Conservation (phyloP, 768 basidiomycete genomes). For the Rhizopogon vinicolor region DNA sequence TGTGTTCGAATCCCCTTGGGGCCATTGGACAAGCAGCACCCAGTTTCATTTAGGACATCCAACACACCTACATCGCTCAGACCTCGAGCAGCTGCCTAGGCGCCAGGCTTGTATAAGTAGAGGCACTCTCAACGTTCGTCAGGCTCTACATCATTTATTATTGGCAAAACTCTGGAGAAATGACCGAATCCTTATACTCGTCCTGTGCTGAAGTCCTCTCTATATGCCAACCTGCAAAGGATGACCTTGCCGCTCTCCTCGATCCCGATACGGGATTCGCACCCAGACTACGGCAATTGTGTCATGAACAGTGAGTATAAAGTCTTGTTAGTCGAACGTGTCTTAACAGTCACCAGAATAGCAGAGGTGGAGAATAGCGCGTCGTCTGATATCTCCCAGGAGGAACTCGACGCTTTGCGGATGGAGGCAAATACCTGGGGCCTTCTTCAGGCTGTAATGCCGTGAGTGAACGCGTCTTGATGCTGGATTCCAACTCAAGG, state of each 20-base stretch:
- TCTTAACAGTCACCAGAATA: slow-evolving; percentile 33
- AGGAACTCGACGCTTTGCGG: slow-evolving; percentile 58
- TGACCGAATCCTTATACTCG: slow-evolving; percentile 45
- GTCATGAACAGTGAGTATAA: slow-evolving; percentile 51
- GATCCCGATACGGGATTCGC: slow-evolving; percentile 69
- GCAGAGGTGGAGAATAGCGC: slow-evolving; percentile 43
- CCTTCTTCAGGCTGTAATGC: slow-evolving; percentile 71
- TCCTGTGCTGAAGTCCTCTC: slow-evolving; percentile 66
- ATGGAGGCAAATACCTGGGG: slow-evolving; percentile 84
- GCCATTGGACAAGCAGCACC: too few species aligned
- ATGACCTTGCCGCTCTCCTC: slow-evolving; percentile 57
- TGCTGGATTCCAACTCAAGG: neutral
- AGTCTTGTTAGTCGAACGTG: neutral
- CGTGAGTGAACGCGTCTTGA: slow-evolving; percentile 40
- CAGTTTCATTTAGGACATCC: too few species aligned
- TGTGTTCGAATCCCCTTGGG: too few species aligned
- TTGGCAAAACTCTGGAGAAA: neutral
- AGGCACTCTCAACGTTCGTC: neutral
- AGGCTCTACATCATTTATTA: neutral
- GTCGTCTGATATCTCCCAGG: slow-evolving; percentile 33
- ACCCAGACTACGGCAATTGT: slow-evolving; percentile 50
- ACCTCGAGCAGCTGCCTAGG: neutral
- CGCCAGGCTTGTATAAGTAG: neutral
- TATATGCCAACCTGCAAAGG: slow-evolving; percentile 48
- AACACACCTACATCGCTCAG: neutral